Conservation (phyloP, 768 basidiomycete genomes). For the Sarcodon sp. region DNA sequence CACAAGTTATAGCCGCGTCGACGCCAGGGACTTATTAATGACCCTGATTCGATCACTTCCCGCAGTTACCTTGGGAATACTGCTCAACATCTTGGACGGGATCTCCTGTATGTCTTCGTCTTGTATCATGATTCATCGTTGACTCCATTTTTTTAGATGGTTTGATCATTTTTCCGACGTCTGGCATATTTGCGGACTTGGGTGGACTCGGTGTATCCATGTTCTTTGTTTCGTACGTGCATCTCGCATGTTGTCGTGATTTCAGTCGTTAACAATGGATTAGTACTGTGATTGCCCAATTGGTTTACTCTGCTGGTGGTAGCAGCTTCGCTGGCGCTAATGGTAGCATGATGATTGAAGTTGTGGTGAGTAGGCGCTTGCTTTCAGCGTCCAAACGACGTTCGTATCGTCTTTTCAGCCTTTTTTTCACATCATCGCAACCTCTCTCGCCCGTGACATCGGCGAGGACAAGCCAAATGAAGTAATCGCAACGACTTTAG, state of each 20-base stretch:
- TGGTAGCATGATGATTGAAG: conserved; percentile 98
- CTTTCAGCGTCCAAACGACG: background rate
- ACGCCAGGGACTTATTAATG: conserved; percentile 1
- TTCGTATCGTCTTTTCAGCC: conserved; percentile 36
- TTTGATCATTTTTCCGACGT: conserved; percentile 90
- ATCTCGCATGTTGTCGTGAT: background rate
- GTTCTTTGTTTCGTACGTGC: conserved; percentile 73
- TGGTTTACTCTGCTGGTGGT: conserved; percentile 78
- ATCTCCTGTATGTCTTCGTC: conserved; percentile 58
- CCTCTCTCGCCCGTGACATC: conserved; percentile 56
- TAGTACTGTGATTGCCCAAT: conserved; percentile 67
- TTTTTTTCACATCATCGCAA: conserved; percentile 90
- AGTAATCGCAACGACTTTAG: conserved; percentile 86
- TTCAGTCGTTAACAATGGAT: conserved; percentile 1
- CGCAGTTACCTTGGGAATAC: conserved; percentile 69
- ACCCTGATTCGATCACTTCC: conserved; percentile 45
- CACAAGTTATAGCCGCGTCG: background rate
- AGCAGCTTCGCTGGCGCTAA: conserved; percentile 85
- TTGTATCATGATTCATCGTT: background rate
- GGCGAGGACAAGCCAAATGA: conserved; percentile 56
- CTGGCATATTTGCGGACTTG: conserved; percentile 65
- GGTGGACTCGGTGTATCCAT: conserved; percentile 89
- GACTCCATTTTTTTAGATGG: conserved; percentile 45
- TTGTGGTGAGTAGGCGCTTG: conserved; percentile 51
- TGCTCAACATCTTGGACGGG: conserved; percentile 89